Evolutionary conservation across 805 yeast genomes (phyloP).

Genomic region (Yamadazyma scolyti): DNA sequence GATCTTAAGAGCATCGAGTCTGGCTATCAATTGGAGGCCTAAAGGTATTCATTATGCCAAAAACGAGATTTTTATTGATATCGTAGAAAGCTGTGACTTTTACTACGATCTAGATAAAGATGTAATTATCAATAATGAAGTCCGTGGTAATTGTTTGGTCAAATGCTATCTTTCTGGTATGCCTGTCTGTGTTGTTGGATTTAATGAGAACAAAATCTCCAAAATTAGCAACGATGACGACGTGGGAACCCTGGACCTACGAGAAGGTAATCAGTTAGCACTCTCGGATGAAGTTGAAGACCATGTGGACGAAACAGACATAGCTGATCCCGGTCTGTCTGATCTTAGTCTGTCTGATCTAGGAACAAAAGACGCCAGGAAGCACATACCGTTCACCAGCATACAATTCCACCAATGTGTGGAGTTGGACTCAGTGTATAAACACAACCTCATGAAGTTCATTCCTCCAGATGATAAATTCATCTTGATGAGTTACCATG

Average conservation of each 20-base stretch:
- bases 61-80: conserved; percentile 41
- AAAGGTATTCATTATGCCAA: conserved; percentile 43
- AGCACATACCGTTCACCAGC: conserved; percentile 29
- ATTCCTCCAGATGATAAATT: conserved; percentile 75
- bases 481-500: conserved; percentile 34
- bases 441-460: conserved; percentile 64
- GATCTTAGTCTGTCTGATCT: too few relatives aligned
- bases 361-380: conserved; percentile 2
- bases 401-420: conserved; percentile 64
- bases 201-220: conserved; percentile 36
- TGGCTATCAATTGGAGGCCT: conserved; percentile 45
- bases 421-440: conserved; percentile 64
- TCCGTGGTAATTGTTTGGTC: conserved; percentile 31
- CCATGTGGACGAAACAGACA: not conserved
- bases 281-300: too few relatives aligned
- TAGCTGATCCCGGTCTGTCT: not conserved
- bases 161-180: conserved; percentile 41
- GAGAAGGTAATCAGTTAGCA: not conserved
- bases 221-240: conserved; percentile 12
- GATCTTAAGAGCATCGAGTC: conserved; percentile 72
- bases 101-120: conserved; percentile 27
- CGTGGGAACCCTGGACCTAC: conserved; percentile 1
- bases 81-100: conserved; percentile 37
- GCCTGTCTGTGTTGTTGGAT: conserved; percentile 41
- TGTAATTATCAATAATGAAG: conserved; percentile 26